phyloP scores from a whole-genome alignment of 257 asterid species.

The Jaltomata sinuosa region DNA sequence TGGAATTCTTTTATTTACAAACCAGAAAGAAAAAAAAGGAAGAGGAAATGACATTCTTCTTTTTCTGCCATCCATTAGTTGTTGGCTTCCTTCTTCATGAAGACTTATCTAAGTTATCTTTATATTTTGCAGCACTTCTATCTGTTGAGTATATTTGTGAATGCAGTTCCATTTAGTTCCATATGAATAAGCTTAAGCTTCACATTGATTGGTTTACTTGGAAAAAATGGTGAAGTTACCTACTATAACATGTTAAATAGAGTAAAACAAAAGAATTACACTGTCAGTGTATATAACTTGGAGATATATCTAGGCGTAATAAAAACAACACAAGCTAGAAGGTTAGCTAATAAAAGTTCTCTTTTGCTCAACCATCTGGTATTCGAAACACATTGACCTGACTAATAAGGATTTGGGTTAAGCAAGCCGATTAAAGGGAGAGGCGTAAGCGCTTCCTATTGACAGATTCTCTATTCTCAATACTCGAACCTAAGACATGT shows the following conservation, averaged over 20 bases:
- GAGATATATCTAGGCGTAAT: not conserved
- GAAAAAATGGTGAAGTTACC: not conserved
- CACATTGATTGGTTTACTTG: not conserved
- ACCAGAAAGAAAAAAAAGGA: not conserved
- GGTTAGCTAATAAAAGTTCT: not conserved
- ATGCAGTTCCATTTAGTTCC: not conserved
- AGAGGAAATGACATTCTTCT: not conserved
- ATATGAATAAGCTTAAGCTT: not conserved
- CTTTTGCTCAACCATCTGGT: not conserved
- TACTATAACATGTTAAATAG: not conserved
- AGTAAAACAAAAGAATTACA: not conserved
- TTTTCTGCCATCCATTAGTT: not conserved
- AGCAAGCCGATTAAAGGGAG: fast-evolving
- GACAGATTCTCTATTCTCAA: not conserved
- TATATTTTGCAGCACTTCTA: not conserved
- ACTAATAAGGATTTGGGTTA: not conserved
- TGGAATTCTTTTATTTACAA: not conserved
- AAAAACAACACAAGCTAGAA: not conserved
- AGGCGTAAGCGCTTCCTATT: not conserved
- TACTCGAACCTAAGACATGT: not conserved
- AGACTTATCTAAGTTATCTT: not conserved
- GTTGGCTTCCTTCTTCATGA: not conserved
- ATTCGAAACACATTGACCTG: not conserved
- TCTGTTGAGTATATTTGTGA: not conserved
- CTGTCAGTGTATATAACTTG: not conserved